These are phyloP conservation scores for Thuidium tamariscinum DNA, from an alignment of 225 moss, liverwort and hornwort genomes.

Conservation along the genomic window DNA sequence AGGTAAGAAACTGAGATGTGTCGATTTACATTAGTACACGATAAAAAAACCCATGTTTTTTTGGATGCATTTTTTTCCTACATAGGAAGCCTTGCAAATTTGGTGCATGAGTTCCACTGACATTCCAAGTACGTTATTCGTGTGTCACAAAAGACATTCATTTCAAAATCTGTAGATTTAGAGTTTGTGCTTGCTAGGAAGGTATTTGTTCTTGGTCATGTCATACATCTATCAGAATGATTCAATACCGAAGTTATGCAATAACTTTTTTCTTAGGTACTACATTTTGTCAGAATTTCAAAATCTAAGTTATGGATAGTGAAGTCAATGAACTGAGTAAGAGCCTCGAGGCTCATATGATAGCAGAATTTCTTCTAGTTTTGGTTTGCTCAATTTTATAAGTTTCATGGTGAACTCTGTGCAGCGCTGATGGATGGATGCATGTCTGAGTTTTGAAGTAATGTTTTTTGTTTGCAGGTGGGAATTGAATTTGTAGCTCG, in stretches of 20 bases:
- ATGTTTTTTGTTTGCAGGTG: not conserved
- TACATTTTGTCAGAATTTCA: not conserved
- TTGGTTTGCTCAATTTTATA: not conserved
- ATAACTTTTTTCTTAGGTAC: no score
- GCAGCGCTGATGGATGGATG: not conserved
- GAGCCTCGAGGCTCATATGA: not conserved
- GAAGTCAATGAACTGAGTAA: not conserved
- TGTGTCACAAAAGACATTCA: not conserved
- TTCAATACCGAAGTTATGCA: no score
- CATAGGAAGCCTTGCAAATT: not conserved
- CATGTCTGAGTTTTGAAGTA: not conserved
- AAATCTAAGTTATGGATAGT: not conserved
- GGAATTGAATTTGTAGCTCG: not conserved
- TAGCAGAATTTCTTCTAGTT: no score
- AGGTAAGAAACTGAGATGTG: not conserved
- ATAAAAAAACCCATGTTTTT: no score
- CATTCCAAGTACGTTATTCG: not conserved
- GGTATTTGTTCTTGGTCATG: not conserved
- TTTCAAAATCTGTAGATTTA: not conserved
- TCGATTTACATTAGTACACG: not conserved
- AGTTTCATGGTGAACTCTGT: not conserved
- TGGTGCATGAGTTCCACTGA: no score
- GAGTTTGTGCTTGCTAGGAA: not conserved
- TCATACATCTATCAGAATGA: not conserved
- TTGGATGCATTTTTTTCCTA: no score